These are phyloP conservation scores for Rhynchospora breviuscula DNA, from an alignment of 176 grass and related monocot genomes.

Conservation along the genomic window DNA sequence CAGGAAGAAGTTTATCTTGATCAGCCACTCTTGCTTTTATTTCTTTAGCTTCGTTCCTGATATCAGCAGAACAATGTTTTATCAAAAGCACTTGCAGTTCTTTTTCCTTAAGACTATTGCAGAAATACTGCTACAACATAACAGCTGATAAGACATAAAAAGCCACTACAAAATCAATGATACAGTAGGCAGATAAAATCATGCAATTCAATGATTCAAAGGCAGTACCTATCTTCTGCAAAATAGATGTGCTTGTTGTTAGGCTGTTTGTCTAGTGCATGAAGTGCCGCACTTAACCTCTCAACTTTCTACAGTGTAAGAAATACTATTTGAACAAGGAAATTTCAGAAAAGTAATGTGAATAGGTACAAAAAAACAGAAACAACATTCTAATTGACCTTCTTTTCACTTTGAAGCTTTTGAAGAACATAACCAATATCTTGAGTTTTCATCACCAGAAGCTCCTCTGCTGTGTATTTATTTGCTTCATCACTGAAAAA, in stretches of 20 bases:
- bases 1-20: constrained; percentile 32
- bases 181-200: background rate
- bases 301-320: constrained; percentile 64
- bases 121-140: background rate
- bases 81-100: background rate
- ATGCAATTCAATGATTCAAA: background rate
- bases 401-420: constrained; percentile 79
- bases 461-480: constrained; percentile 71
- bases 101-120: background rate
- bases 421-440: constrained; percentile 85
- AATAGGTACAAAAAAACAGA: background rate
- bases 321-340: constrained; percentile 9
- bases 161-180: background rate
- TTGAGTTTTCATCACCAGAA: constrained; percentile 82
- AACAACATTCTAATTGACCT: constrained; percentile 35
- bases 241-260: constrained; percentile 78
- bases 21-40: constrained; percentile 47
- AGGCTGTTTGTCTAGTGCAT: constrained; percentile 56
- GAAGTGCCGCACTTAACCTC: constrained; percentile 64
- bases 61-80: constrained; percentile 18
- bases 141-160: constrained; percentile 9
- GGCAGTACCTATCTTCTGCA: constrained; percentile 69
- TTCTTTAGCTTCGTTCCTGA: constrained; percentile 86
- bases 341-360: background rate
- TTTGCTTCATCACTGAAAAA: constrained; percentile 67